phyloP scores from a whole-genome alignment of 139 green algal species.

The Chlorella sp. region DNA sequence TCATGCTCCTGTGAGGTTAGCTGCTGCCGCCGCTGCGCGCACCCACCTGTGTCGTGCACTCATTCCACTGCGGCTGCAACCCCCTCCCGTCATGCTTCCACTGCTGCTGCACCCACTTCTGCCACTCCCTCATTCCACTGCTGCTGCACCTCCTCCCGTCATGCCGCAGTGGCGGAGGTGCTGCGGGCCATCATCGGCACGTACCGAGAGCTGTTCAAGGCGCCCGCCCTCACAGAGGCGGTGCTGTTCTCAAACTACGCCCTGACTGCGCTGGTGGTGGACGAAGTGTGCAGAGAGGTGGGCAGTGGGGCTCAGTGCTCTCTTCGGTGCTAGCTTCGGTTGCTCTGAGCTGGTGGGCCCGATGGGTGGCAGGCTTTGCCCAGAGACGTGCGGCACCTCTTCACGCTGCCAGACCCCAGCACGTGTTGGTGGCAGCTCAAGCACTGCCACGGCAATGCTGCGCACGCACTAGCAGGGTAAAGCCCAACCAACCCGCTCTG shows the following conservation, averaged over 20 bases:
- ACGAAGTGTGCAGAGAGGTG: constrained; percentile 45
- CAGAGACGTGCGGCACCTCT: too few relatives aligned
- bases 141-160: constrained; percentile 42
- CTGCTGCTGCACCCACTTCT: background rate
- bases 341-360: too few relatives aligned
- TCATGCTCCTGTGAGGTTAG: too few relatives aligned
- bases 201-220: constrained; percentile 57
- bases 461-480: too few relatives aligned
- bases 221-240: constrained; percentile 21
- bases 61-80: too few relatives aligned
- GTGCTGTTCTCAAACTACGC: constrained; percentile 43
- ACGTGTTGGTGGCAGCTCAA: too few relatives aligned
- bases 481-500: background rate
- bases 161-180: constrained; percentile 15
- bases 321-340: constrained; percentile 18
- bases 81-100: too few relatives aligned
- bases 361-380: too few relatives aligned
- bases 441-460: too few relatives aligned
- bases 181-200: constrained; percentile 48
- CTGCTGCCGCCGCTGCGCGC: too few relatives aligned
- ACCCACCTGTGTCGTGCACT: too few relatives aligned
- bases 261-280: constrained; percentile 24
- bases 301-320: background rate
- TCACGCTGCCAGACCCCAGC: too few relatives aligned
- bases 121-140: background rate